These are phyloP conservation scores for Collariella sp. DNA, from an alignment of 495 filamentous ascomycete species.

Conservation along the genomic window DNA sequence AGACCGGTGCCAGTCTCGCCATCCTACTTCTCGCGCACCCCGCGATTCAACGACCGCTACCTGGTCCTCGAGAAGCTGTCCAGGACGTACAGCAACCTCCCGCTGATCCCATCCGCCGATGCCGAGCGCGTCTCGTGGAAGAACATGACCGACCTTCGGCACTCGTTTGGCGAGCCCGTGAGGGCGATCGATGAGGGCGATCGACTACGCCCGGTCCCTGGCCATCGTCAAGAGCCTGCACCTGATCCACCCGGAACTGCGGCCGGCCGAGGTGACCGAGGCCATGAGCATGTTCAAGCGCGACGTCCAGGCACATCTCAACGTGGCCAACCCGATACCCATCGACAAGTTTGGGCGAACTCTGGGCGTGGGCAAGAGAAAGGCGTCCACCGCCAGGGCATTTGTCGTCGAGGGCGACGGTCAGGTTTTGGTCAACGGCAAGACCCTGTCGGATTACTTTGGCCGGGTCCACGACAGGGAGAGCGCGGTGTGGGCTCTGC, in stretches of 20 bases:
- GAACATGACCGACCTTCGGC: constrained; percentile 64
- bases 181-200: constrained; percentile 65
- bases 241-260: constrained; percentile 70
- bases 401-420: constrained; percentile 87
- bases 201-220: constrained; percentile 70
- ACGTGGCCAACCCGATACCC: constrained; percentile 43
- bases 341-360: constrained; percentile 70
- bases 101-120: constrained; percentile 51
- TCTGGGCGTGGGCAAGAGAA: constrained; percentile 71
- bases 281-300: constrained; percentile 65
- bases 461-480: constrained; percentile 87
- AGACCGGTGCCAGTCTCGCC: constrained; percentile 77
- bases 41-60: constrained; percentile 77
- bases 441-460: constrained; percentile 67
- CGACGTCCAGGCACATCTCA: constrained; percentile 60
- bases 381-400: constrained; percentile 73
- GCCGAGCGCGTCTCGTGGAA: constrained; percentile 79
- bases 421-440: constrained; percentile 82
- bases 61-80: constrained; percentile 63
- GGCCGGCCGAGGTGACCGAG: constrained; percentile 56
- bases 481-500: constrained; percentile 84
- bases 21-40: constrained; percentile 85
- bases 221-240: constrained; percentile 71
- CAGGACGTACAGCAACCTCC: constrained; percentile 61
- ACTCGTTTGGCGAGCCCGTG: constrained; percentile 64